phyloP scores from a whole-genome alignment of 495 filamentous ascomycete genomes.

The Penicillium odoratum region DNA sequence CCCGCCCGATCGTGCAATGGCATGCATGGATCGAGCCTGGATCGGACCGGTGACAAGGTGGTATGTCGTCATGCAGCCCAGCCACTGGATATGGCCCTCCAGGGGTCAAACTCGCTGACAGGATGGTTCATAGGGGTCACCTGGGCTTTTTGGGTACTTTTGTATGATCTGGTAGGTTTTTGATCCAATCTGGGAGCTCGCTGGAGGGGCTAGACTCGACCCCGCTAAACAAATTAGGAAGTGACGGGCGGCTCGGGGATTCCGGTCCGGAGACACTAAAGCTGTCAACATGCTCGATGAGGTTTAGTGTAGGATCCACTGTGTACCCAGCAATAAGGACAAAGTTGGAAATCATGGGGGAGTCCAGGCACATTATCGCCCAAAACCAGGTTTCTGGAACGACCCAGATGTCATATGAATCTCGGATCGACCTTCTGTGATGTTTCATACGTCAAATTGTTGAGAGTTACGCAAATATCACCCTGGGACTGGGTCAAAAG shows the following conservation, averaged over 20 bases:
- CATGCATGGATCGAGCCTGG: slow-evolving; percentile 18
- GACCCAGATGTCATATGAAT: neutral
- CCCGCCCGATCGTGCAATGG: slow-evolving; percentile 28
- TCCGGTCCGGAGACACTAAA: slow-evolving; percentile 27
- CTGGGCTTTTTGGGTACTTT: neutral
- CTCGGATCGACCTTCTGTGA: neutral
- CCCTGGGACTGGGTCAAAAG: too few species aligned
- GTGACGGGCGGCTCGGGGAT: slow-evolving; percentile 24
- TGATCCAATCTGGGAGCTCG: neutral
- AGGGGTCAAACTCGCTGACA: neutral
- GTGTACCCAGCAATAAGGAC: slow-evolving; percentile 16
- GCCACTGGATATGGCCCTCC: neutral
- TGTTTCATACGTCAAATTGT: too few species aligned
- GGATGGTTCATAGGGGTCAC: slow-evolving; percentile 7
- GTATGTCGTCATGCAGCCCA: slow-evolving; percentile 15
- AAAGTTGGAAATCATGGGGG: slow-evolving; percentile 24
- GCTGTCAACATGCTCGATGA: slow-evolving; percentile 22
- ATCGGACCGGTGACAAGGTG: slow-evolving; percentile 15
- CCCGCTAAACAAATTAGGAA: slow-evolving; percentile 3
- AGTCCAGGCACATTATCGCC: neutral
- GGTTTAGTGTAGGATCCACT: slow-evolving; percentile 10
- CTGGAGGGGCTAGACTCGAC: slow-evolving; percentile 10
- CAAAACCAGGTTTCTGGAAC: neutral
- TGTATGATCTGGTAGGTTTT: neutral
- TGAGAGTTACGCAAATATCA: neutral